Base-by-base conservation (phyloP, 768 basidiomycete genomes). In the Panaeolus cyanescens region DNA sequence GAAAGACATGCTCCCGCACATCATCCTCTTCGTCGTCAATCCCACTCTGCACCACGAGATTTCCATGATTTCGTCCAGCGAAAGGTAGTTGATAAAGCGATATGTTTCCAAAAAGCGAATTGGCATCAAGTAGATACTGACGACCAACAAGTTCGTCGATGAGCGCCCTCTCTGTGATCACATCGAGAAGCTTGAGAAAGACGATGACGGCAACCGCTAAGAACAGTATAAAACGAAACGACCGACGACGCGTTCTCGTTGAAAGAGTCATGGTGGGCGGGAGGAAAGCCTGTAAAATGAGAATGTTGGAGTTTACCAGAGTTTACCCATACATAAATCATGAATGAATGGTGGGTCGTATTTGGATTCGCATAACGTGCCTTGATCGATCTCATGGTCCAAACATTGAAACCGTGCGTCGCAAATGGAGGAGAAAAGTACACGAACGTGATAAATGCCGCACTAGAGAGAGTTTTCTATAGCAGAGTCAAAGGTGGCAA, bases 1-100 rank as follows among this genome's bases (percentile, higher is more conserved):
- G 74, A 66, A 78, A 80, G 1, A 59, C 60, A 59, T 81, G 80
- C 32, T 67, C 58, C 31, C 67, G 71, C 12, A 75, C 45, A 50
- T 50, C 45, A 50, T 50, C 45, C 45, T 28, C 45, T 4, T 50
- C 45, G 3, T 28, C 19, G 5, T 50, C 25, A 13, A 50, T 28
- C 4, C 5, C 45, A 28, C 25, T 28, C 4, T 25, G 45, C 45
- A 13, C 5, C 45, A 28, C 13, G 6, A 2, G 5, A 4, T 50
- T 50, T 10, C 12, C 25, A 15, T 28, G 45, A 28, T 50, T 13
- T 50, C 25, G 45, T 13, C 10, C 25, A 4, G 22, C 7, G 12
- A 50, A 50, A 25, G 45, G 45, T 15, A 50, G 45, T 15, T 50
- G 45, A 6, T 50, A 50, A 8, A 4, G 5, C 5, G 45, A 50